Conservation (phyloP, 2,329 filamentous ascomycete species). For the Aspergillus tamarii region DNA sequence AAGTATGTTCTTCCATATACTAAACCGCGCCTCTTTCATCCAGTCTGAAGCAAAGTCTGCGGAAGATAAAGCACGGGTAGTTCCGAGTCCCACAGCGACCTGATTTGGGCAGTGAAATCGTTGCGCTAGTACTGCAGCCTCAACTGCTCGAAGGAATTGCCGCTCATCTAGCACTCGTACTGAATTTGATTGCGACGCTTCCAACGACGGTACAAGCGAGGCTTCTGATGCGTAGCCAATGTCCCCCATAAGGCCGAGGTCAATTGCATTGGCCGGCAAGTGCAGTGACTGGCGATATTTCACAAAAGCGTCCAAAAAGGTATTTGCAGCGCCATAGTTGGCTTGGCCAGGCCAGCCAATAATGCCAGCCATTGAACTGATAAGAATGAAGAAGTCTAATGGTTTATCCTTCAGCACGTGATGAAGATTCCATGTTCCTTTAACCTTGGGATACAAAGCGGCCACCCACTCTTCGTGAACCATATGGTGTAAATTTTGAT, state of each 20-base stretch:
- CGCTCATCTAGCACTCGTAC: conserved; percentile 12
- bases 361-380: conserved; percentile 37
- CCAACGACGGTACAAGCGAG: conserved; percentile 18
- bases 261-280: conserved; percentile 25
- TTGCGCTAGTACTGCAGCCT: conserved; percentile 2
- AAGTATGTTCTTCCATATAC: conserved; percentile 11
- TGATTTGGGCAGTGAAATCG: conserved; percentile 1
- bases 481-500: conserved; percentile 36
- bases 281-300: conserved; percentile 27
- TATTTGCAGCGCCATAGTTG: conserved; percentile 42
- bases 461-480: conserved; percentile 35
- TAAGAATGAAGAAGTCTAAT: conserved; percentile 32
- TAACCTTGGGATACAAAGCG: conserved; percentile 38
- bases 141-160: conserved; percentile 11
- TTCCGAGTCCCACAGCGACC: conserved; percentile 7
- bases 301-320: conserved; percentile 36
- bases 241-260: conserved; percentile 31
- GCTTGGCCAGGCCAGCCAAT: conserved; percentile 45
- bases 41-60: not conserved
- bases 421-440: conserved; percentile 36
- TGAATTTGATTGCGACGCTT: conserved; percentile 17
- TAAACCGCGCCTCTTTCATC: conserved; percentile 14
- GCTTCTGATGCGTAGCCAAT: conserved; percentile 26
- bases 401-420: conserved; percentile 8
- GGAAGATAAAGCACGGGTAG: not conserved